These are phyloP conservation scores for Termitomyces sp. DNA, from an alignment of 768 basidiomycete species.

Conservation along the genomic window DNA sequence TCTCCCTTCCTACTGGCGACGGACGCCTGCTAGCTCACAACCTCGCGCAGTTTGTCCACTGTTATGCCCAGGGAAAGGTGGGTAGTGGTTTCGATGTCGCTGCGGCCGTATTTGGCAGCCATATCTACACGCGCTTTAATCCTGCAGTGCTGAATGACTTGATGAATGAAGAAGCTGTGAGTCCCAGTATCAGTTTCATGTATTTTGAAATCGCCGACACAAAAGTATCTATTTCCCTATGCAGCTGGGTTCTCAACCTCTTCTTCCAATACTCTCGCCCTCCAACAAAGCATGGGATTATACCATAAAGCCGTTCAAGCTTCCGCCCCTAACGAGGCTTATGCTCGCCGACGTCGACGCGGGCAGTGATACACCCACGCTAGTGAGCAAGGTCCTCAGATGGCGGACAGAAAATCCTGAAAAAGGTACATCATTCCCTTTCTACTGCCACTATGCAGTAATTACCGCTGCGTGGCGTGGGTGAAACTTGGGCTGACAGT, in stretches of 20 bases:
- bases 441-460: neutral
- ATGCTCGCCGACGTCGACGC: slow-evolving; percentile 95
- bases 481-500: slow-evolving; percentile 6
- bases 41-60: slow-evolving; percentile 91
- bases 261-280: slow-evolving; percentile 55
- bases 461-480: slow-evolving; percentile 2
- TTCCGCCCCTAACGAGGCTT: slow-evolving; percentile 80
- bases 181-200: slow-evolving; percentile 11
- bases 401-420: slow-evolving; percentile 71
- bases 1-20: slow-evolving; percentile 36
- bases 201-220: neutral
- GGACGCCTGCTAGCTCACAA: slow-evolving; percentile 78
- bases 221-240: neutral
- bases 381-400: slow-evolving; percentile 85
- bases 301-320: slow-evolving; percentile 59
- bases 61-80: slow-evolving; percentile 95
- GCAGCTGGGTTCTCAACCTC: slow-evolving; percentile 20
- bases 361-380: slow-evolving; percentile 92
- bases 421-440: slow-evolving; percentile 37
- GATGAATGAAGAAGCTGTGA: slow-evolving; percentile 52
- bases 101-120: slow-evolving; percentile 91
- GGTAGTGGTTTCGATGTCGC: slow-evolving; percentile 98
- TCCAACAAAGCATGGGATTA: slow-evolving; percentile 74
- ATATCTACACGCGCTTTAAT: slow-evolving; percentile 85
- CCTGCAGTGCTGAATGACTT: slow-evolving; percentile 62